These are phyloP conservation scores for Quercus glauca DNA, from an alignment of 306 rosid species.

Conservation along the genomic window DNA sequence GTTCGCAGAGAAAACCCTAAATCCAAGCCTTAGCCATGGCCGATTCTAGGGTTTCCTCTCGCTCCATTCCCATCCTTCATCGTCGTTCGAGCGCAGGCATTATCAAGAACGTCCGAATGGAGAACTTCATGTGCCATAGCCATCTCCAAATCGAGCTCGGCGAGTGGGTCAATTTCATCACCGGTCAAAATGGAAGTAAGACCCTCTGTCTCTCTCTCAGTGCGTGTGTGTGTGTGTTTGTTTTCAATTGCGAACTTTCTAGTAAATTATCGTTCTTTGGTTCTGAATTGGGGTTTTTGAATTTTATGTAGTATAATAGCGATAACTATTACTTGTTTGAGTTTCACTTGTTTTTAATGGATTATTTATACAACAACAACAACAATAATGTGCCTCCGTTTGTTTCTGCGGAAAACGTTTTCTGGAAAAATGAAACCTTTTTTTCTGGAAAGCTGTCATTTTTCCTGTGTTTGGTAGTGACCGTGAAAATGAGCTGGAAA, in stretches of 20 bases:
- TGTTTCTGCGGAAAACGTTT: too few species aligned
- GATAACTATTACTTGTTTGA: not conserved
- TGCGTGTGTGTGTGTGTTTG: not conserved
- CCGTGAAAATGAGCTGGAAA: too few species aligned
- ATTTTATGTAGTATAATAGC: not conserved
- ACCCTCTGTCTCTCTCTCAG: not conserved
- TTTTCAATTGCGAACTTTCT: not conserved
- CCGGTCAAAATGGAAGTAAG: constrained; percentile 96
- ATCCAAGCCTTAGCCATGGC: constrained; percentile 22
- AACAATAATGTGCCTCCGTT: too few species aligned
- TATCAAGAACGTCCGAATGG: constrained; percentile 60
- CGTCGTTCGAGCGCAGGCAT: constrained; percentile 53
- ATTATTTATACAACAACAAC: not conserved
- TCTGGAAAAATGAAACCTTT: too few species aligned
- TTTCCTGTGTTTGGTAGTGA: too few species aligned
- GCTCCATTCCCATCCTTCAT: constrained; percentile 5
- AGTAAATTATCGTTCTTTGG: not conserved
- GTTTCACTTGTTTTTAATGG: not conserved
- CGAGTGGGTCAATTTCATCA: constrained; percentile 68
- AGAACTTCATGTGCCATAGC: constrained; percentile 93
- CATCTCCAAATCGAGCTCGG: constrained; percentile 68
- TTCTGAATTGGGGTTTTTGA: not conserved
- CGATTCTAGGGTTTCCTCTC: constrained; percentile 33
- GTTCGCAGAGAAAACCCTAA: not conserved
- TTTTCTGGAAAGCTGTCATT: too few species aligned